These are phyloP conservation scores for Penicillium desertorum DNA, from an alignment of 495 filamentous ascomycete genomes.

Conservation along the genomic window DNA sequence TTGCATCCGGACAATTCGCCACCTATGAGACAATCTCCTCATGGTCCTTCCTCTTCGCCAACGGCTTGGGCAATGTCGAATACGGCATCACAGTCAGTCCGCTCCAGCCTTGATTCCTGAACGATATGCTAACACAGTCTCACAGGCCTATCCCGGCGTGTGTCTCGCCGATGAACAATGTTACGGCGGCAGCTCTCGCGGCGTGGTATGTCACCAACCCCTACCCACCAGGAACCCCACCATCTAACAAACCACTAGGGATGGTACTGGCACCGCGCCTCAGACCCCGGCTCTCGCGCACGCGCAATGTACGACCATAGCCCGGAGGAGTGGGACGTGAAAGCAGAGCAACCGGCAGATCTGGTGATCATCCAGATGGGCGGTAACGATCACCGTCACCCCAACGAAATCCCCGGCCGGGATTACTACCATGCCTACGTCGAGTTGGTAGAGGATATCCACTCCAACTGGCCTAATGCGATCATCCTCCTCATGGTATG, in stretches of 20 bases:
- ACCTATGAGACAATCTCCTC: slow-evolving; percentile 63
- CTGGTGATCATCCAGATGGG: slow-evolving; percentile 68
- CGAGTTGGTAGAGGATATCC: slow-evolving; percentile 59
- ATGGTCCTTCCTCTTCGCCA: slow-evolving; percentile 56
- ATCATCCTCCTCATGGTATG: slow-evolving; percentile 63
- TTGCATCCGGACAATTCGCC: slow-evolving; percentile 57
- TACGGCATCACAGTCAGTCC: slow-evolving; percentile 53
- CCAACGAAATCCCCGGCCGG: slow-evolving; percentile 55
- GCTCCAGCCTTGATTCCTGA: no score
- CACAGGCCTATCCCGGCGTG: slow-evolving; percentile 58
- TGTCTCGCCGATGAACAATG: slow-evolving; percentile 59
- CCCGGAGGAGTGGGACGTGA: slow-evolving; percentile 61
- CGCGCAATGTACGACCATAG: slow-evolving; percentile 50
- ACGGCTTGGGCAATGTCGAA: slow-evolving; percentile 63
- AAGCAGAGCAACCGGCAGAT: slow-evolving; percentile 58
- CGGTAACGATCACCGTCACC: slow-evolving; percentile 62
- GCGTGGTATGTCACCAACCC: slow-evolving; percentile 27
- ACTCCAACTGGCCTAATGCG: slow-evolving; percentile 60
- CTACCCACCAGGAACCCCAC: neutral
- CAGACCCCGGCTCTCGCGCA: slow-evolving; percentile 57
- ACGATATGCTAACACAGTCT: neutral
- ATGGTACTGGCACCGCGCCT: slow-evolving; percentile 67
- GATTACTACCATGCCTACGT: slow-evolving; percentile 58
- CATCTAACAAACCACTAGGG: slow-evolving; percentile 33
- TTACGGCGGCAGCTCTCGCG: slow-evolving; percentile 45